Base-by-base conservation (phyloP, 495 filamentous ascomycete species). In the Parathielavia appendiculata region DNA sequence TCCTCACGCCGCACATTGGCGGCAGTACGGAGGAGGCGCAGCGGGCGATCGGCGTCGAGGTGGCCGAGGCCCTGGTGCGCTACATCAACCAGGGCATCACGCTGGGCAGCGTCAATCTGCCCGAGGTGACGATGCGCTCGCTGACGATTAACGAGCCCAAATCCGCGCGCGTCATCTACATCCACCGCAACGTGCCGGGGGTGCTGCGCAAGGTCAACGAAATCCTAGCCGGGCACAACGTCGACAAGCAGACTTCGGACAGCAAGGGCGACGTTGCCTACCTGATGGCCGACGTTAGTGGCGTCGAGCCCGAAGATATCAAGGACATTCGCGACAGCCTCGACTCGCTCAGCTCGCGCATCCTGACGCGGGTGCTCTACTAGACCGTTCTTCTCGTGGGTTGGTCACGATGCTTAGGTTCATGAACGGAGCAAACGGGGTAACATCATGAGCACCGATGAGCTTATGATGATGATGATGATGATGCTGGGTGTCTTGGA, bases 11-110 rank as follows among this genome's bases (percentile, higher is more conserved):
- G 20, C 93, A 99, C 68, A 97, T 99, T 66, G 93, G 93, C 54
- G 93, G 93, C 35, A 95, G 89, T 73, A 99, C 95, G 4, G 95
- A 99, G 72, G 92, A 99, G 76, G 95, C 95, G 7, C 95, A 99
- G 75, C 84, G 89, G 53, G 92, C 95, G 10, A 99, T 97, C 69
- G 95, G 95, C 63, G 78, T 95, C 26, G 95, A 99, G 78, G 93
- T 99, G 41, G 83, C 81, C 44, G 85, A 93, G 12, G 86, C 91
- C 56, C 76, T 99, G 54, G 86, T 93, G 50, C 82, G 88, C 58
- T 97, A 97, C 69, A 92, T 97, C 69, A 99, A 91, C 73, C 87
- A 89, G 71, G 95, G 95, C 53, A 81, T 82, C 53, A 99, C 95
- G 19, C 73, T 90, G 47, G 91, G 89, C 58, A 87, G 93, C 63